Evolutionary conservation across 768 basidiomycete species (phyloP), one percentile per base, ranked within the genome.

Genomic region (Suillus subalutaceus): DNA sequence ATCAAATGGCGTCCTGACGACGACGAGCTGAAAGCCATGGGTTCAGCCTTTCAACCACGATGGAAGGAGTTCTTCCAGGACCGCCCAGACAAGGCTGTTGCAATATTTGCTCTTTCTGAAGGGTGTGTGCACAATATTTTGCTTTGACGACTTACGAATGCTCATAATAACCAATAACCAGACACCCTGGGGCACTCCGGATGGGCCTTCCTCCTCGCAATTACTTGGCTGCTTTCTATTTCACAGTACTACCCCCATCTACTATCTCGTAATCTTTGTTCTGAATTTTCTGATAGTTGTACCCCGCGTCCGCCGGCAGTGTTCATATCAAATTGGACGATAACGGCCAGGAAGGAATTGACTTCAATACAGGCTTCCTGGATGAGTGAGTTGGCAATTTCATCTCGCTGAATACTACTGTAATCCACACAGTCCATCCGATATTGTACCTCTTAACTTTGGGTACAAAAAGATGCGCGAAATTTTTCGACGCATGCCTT

Each of bases 331-430:
- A 65, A 59, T 79, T 81, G 26, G 81, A 78, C 3, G 63, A 75
- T 5, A 75, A 85, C 66, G 74, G 79, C 20, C 78, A 81, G 63
- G 80, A 79, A 10, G 75, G 77, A 16, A 74, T 79, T 15, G 72
- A 75, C 46, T 87, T 87, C 70, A 78, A 84, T 56, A 72, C 85
- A 15, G 82, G 81, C 26, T 86, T 77, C 71, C 76, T 86, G n/a
- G 75, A 80, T 58, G 72, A 79, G 86, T 87, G 59, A 61, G 79
- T 73, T 40, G 3, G 61, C 32, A 7, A 30, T 63, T 32, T 13
- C 50, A 23, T 18, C 13, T 6, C 20, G 41, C 18, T n/a, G 6
- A 18, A 52, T 26, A 41, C 35, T 64, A 15, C 53, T 13, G 32
- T 44, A 10, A 40, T 8, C 9, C 18, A 12, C 23, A n/a, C 56